These are phyloP conservation scores for Pouteria glomerata DNA, from an alignment of 148 eudicot genomes.

Conservation along the genomic window DNA sequence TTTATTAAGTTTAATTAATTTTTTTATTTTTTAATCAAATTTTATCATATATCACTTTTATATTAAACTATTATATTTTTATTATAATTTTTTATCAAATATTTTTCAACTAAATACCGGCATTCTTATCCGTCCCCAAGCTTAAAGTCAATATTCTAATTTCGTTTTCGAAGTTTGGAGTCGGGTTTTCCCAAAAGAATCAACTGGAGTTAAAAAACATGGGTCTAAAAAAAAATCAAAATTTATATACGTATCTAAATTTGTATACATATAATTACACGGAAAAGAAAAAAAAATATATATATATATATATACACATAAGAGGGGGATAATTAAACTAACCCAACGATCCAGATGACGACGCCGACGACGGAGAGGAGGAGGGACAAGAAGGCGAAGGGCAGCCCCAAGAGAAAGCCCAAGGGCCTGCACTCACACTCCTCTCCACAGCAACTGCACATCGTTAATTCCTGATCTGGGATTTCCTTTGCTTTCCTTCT, in stretches of 20 bases:
- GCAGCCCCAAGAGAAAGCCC: slow-evolving; percentile 55
- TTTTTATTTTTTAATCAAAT: no score
- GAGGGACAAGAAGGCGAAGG: slow-evolving; percentile 53
- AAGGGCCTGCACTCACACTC: slow-evolving; percentile 48
- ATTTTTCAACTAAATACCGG: no score
- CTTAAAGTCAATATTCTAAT: no score
- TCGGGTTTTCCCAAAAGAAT: background rate
- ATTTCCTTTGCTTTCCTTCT: background rate
- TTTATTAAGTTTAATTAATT: no score
- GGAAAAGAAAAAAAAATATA: background rate
- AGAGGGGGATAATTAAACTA: background rate
- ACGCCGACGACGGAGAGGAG: slow-evolving; percentile 48
- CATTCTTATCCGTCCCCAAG: no score
- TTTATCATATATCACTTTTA: no score
- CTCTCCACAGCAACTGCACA: slow-evolving; percentile 22
- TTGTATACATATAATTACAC: background rate
- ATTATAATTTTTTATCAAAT: no score
- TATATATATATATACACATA: no score
- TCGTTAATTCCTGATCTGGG: background rate
- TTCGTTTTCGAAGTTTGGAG: no score
- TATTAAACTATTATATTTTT: no score
- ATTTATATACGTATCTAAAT: background rate
- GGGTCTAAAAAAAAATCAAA: background rate
- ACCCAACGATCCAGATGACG: slow-evolving; percentile 67
- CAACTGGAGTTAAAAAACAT: background rate